phyloP scores from a whole-genome alignment of 148 eudicot species.

The Amaranthus palmeri region DNA sequence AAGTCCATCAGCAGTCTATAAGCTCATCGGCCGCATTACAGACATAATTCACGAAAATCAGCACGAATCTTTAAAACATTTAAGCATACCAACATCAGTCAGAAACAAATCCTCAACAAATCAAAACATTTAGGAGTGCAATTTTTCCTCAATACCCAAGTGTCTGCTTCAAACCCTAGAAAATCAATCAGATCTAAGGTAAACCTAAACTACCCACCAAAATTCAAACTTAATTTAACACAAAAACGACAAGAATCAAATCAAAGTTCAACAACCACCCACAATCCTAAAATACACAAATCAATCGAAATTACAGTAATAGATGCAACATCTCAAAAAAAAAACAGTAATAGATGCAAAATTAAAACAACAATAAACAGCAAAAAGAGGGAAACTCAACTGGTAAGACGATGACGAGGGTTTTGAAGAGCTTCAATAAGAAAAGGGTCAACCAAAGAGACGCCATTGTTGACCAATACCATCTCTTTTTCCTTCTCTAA shows the following conservation, averaged over 20 bases:
- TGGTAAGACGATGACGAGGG: conserved; percentile 91
- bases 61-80: not conserved
- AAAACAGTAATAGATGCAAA: not conserved
- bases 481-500: conserved; percentile 27
- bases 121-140: not conserved
- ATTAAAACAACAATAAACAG: not conserved
- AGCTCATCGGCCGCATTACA: not conserved
- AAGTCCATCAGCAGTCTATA: not conserved
- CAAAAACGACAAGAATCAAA: not conserved
- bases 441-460: conserved; percentile 66
- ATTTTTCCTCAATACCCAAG: conserved; percentile 8
- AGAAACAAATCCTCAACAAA: not conserved
- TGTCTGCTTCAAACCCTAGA: conserved; percentile 3
- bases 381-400: conserved; percentile 32
- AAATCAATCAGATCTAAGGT: conserved; percentile 20
- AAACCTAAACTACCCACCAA: not conserved
- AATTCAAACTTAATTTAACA: not conserved
- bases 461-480: conserved; percentile 6
- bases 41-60: not conserved
- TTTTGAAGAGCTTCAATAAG: conserved; percentile 89
- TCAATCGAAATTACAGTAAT: not conserved
- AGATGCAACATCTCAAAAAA: not conserved
- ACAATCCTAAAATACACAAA: not conserved
- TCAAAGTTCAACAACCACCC: not conserved
- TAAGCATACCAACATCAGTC: not conserved